A percentile compares a stretch with the other conserved stretches of the same genome.
Conservation (phyloP, 2,329 filamentous ascomycete species). For the Diatrype stigma region DNA sequence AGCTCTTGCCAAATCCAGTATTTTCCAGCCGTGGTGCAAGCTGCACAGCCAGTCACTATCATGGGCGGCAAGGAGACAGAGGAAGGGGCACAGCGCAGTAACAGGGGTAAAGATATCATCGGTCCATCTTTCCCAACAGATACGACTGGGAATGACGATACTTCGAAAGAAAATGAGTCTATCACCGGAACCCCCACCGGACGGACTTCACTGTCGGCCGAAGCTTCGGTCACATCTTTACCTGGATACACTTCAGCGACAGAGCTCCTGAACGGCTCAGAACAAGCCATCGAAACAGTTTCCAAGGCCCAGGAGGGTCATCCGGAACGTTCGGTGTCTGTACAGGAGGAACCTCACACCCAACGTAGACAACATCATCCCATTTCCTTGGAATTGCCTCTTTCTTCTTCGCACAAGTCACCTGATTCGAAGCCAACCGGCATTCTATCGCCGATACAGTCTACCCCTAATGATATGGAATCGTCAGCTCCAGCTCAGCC, state of each 20-base stretch:
- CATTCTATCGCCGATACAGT: conserved; percentile 17
- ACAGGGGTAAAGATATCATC: not conserved
- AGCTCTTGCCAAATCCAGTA: not conserved
- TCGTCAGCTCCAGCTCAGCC: conserved; percentile 9
- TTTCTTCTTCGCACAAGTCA: conserved; percentile 17
- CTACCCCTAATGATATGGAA: conserved; percentile 12
- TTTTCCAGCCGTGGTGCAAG: not conserved
- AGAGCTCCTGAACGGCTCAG: not conserved
- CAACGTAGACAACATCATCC: not conserved
- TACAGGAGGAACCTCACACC: not conserved
- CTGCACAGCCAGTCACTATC: not conserved
- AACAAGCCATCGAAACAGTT: not conserved
- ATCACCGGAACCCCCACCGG: not conserved
- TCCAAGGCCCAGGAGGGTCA: not conserved
- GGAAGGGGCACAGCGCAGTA: not conserved
- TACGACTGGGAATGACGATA: not conserved
- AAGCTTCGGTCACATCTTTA: not conserved
- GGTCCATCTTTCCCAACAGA: not conserved
- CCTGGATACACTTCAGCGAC: not conserved
- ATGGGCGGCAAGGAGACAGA: not conserved
- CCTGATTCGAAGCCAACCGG: conserved; percentile 7
- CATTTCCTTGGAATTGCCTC: conserved; percentile 18
- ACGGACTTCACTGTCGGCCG: not conserved
- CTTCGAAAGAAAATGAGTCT: not conserved
- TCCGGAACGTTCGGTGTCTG: not conserved